Conservation (phyloP, 345 rosid genomes). For the Alliaria petiolata region DNA sequence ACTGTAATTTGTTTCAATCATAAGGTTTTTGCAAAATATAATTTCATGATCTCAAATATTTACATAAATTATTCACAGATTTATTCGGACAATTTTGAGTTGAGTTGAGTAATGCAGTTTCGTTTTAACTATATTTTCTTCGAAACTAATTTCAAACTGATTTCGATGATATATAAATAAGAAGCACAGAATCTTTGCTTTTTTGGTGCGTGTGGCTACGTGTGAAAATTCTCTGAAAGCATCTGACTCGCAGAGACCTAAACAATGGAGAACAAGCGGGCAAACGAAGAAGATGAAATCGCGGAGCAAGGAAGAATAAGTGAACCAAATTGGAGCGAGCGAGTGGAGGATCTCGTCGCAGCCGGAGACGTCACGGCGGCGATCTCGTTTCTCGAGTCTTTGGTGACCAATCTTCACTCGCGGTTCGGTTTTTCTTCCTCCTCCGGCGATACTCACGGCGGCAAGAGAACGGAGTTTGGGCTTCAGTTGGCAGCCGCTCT, state of each 20-base stretch:
- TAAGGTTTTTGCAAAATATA: no score
- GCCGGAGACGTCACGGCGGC: conserved; percentile 58
- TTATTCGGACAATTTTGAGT: background rate
- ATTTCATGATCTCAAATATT: no score
- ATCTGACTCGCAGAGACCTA: conserved; percentile 9
- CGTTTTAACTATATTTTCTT: background rate
- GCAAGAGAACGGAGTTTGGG: conserved; percentile 25
- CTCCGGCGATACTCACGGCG: background rate
- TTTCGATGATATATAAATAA: background rate
- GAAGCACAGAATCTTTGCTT: conserved; percentile 1
- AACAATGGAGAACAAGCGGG: conserved; percentile 21
- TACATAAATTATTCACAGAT: background rate
- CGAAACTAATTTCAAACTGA: background rate
- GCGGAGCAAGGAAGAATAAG: background rate
- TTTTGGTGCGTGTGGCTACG: conserved; percentile 21
- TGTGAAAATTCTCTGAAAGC: conserved; percentile 13
- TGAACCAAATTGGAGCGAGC: conserved; percentile 69
- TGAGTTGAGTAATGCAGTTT: background rate
- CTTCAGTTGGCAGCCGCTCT: conserved; percentile 62
- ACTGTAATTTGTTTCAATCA: no score
- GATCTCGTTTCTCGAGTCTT: conserved; percentile 63
- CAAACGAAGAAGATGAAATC: conserved; percentile 23
- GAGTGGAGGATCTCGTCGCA: conserved; percentile 69
- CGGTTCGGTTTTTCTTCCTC: conserved; percentile 20
- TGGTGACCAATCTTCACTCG: conserved; percentile 39